phyloP scores from a whole-genome alignment of 148 eudicot genomes.

The Chenopodium formosanum region DNA sequence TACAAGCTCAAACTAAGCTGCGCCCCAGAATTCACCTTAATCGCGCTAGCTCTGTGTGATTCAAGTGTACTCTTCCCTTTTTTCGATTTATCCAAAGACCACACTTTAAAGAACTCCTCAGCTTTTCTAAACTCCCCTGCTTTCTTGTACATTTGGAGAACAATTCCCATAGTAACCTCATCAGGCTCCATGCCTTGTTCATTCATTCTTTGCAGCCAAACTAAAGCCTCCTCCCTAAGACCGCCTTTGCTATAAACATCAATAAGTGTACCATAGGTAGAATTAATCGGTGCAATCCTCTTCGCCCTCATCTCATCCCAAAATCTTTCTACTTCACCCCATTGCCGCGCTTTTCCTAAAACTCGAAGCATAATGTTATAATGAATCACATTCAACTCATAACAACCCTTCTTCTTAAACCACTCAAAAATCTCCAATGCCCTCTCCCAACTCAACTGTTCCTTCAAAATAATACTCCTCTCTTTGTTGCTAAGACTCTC shows the following conservation, averaged over 20 bases:
- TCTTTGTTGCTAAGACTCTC: constrained; percentile 74
- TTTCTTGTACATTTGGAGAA: constrained; percentile 77
- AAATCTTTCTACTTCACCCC: constrained; percentile 61
- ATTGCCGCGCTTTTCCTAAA: constrained; percentile 65
- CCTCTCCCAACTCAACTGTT: constrained; percentile 73
- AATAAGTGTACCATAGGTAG: constrained; percentile 85
- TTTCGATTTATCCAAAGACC: constrained; percentile 43
- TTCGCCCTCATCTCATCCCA: constrained; percentile 72
- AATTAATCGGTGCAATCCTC: constrained; percentile 54
- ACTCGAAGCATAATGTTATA: constrained; percentile 80
- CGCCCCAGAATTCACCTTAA: constrained; percentile 21
- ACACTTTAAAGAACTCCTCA: constrained; percentile 70
- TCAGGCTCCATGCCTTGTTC: constrained; percentile 76
- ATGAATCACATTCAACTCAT: constrained; percentile 91
- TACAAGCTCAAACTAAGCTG: constrained; percentile 56
- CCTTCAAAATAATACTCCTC: constrained; percentile 84
- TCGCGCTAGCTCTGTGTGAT: constrained; percentile 13
- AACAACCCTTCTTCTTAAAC: constrained; percentile 79
- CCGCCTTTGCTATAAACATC: constrained; percentile 94
- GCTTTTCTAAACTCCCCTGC: constrained; percentile 79
- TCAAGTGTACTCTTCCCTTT: constrained; percentile 21
- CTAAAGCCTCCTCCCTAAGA: constrained; percentile 50
- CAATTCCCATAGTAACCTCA: constrained; percentile 82
- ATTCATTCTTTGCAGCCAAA: constrained; percentile 76
- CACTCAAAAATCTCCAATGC: constrained; percentile 87